These are phyloP conservation scores for Fagopyrum tataricum DNA, from an alignment of 148 eudicot species.

Conservation along the genomic window DNA sequence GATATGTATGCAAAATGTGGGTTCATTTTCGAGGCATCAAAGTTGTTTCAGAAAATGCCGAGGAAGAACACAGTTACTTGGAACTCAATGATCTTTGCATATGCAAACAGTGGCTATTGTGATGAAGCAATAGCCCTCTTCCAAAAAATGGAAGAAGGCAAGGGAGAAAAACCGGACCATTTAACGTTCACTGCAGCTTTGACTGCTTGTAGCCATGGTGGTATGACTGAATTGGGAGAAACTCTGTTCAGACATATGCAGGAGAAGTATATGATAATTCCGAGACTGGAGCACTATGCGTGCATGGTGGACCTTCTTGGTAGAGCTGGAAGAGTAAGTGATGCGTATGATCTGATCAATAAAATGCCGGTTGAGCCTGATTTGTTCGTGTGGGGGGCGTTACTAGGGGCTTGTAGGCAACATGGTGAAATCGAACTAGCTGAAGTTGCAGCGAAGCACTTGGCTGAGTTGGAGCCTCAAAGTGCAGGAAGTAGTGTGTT, in stretches of 20 bases:
- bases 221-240: slow-evolving; percentile 56
- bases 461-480: slow-evolving; percentile 63
- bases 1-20: slow-evolving; percentile 93
- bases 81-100: slow-evolving; percentile 93
- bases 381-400: slow-evolving; percentile 74
- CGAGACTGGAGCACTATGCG: slow-evolving; percentile 81
- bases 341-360: slow-evolving; percentile 55
- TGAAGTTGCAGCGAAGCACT: slow-evolving; percentile 48
- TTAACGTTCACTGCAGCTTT: slow-evolving; percentile 77
- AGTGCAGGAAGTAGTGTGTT: slow-evolving; percentile 59
- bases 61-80: slow-evolving; percentile 63
- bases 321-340: slow-evolving; percentile 50
- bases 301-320: slow-evolving; percentile 77
- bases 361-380: slow-evolving; percentile 58
- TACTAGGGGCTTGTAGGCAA: slow-evolving; percentile 67
- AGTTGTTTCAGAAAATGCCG: slow-evolving; percentile 43
- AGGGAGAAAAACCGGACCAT: slow-evolving; percentile 45
- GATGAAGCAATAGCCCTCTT: slow-evolving; percentile 61
- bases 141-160: slow-evolving; percentile 37
- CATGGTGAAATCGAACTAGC: slow-evolving; percentile 59
- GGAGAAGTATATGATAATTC: slow-evolving; percentile 34
- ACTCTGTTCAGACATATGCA: slow-evolving; percentile 50
- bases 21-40: slow-evolving; percentile 40
- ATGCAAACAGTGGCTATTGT: slow-evolving; percentile 68
- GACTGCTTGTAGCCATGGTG: slow-evolving; percentile 68